Evolutionary conservation across 768 basidiomycete species (phyloP), one percentile per base, ranked within the genome.

Genomic region (Terana coerulea): DNA sequence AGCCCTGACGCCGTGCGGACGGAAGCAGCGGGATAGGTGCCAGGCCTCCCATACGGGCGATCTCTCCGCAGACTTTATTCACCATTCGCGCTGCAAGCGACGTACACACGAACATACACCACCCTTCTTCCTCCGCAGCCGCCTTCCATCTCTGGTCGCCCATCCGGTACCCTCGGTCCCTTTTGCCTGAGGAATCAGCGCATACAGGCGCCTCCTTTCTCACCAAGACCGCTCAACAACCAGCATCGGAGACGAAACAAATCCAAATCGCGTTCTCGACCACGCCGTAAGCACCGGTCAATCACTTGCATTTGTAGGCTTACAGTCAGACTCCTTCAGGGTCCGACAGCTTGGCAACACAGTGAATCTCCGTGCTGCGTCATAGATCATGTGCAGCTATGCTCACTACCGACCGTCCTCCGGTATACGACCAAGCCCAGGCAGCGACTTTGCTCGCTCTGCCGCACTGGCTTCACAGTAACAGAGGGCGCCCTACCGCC

Each of bases 71-170:
- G 45, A 34, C n/a, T 34, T 46, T 46, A 46, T 46, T 34, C 45
- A 19, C 29, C 6, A 8, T 10, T n/a, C 30, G 30, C 19, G 25
- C 7, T 29, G 25, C 25, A 43, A 43, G 42, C 42, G 42, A 29
- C 42, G 42, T 43, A 43, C 42, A 43, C 42, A 41, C 40, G 40
- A 41, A 30, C 43, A 45, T 45, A 45, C 26, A 46, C 45, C 45
- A 31, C 45, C 45, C 45, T 46, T 46, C 34, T 46, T 46, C 19
- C 45, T 33, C 45, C 45, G 45, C 45, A 46, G 45, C 45, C 31
- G 1, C 3, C 28, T 34, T 46, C 45, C 45, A 21, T 46, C 45
- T 46, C 45, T 46, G 45, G 45, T 31, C 45, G 45, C 22, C 45
- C n/a, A 33, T 22, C 45, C 45, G 45, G 45, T 30, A 21, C 45